Conservation (phyloP, 345 rosid genomes). For the Linum usitatissimum region DNA sequence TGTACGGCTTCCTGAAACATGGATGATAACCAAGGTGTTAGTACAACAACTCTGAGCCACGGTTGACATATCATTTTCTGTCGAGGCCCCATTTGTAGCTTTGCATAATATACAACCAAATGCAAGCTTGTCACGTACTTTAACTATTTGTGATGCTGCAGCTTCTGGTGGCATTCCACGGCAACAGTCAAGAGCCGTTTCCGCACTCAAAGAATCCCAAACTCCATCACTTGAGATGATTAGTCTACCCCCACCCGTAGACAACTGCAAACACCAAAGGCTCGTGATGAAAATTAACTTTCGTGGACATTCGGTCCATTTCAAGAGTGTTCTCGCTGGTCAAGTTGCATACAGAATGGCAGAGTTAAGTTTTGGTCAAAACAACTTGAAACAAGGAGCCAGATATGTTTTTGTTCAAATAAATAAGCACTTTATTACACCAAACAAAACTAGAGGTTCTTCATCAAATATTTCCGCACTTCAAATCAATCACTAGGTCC, state of each 20-base stretch:
- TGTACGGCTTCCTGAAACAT: conserved; percentile 63
- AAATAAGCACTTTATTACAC: too few species aligned
- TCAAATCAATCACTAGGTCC: neutral
- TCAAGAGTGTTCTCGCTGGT: neutral
- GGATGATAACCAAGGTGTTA: neutral
- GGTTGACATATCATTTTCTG: too few species aligned
- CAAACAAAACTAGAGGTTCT: too few species aligned
- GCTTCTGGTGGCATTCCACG: conserved; percentile 80
- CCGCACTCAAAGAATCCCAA: conserved; percentile 83
- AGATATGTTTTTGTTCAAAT: too few species aligned
- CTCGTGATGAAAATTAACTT: neutral
- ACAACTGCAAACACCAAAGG: conserved; percentile 32
- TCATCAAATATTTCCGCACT: neutral
- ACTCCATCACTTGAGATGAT: conserved; percentile 90
- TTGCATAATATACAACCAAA: neutral
- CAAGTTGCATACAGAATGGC: neutral
- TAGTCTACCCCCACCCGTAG: conserved; percentile 80
- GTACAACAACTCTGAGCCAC: neutral
- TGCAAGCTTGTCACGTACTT: conserved; percentile 28
- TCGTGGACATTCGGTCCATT: neutral
- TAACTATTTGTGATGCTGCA: conserved; percentile 85
- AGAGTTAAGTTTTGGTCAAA: too few species aligned
- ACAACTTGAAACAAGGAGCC: too few species aligned
- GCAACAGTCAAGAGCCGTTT: conserved; percentile 59
- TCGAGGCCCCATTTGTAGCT: neutral